A percentile compares a stretch with the other conserved stretches of the same genome.
These are phyloP conservation scores for Didymella pinodella DNA, from an alignment of 2,329 filamentous ascomycete genomes.

Conservation along the genomic window DNA sequence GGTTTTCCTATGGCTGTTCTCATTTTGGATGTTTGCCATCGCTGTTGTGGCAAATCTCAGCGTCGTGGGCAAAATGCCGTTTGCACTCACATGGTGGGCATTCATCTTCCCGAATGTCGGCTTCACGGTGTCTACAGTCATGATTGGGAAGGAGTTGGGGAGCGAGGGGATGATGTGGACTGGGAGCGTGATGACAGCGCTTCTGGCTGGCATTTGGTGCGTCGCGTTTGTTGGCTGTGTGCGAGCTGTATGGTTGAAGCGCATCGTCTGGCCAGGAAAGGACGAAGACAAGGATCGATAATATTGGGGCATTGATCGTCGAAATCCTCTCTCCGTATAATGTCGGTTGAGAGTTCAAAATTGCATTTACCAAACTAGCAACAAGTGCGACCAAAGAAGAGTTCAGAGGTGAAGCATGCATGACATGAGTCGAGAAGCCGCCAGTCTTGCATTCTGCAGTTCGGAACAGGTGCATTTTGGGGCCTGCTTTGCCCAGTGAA, in stretches of 20 bases:
- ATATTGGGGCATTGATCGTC: too few species aligned
- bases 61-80: conserved; percentile 50
- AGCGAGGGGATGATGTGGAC: conserved; percentile 49
- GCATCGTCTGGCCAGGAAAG: conserved; percentile 63
- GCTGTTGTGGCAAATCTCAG: conserved; percentile 40
- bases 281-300: conserved; percentile 40
- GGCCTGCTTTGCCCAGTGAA: too few species aligned
- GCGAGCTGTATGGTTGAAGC: conserved; percentile 57
- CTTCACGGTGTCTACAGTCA: conserved; percentile 48
- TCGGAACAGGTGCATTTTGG: too few species aligned
- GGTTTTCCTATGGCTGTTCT: conserved; percentile 70
- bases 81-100: conserved; percentile 67
- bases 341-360: too few species aligned
- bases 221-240: conserved; percentile 59
- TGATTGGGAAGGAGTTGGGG: conserved; percentile 43
- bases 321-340: too few species aligned
- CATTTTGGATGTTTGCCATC: conserved; percentile 61
- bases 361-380: too few species aligned
- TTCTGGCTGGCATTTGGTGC: conserved; percentile 60
- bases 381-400: too few species aligned
- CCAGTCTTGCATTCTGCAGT: too few species aligned
- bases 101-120: conserved; percentile 57
- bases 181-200: conserved; percentile 58
- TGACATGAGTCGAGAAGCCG: too few species aligned
- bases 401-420: too few species aligned